These are phyloP conservation scores for Scheffersomyces insectosa DNA, from an alignment of 1,139 yeast genomes.

Conservation along the genomic window DNA sequence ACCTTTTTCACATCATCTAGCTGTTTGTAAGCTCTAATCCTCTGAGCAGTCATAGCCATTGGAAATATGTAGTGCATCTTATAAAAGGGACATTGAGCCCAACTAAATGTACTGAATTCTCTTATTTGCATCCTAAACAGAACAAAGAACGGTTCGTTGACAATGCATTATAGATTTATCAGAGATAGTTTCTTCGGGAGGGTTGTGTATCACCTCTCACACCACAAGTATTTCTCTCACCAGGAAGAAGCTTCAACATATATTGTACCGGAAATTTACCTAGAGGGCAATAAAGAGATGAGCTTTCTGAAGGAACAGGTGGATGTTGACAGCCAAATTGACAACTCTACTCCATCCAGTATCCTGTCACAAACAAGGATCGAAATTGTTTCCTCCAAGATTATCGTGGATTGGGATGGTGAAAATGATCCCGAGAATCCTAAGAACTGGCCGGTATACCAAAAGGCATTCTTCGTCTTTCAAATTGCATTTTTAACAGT, in stretches of 20 bases:
- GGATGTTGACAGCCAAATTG: not conserved
- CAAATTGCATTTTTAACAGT: slow-evolving; percentile 49
- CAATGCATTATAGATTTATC: slow-evolving; percentile 11
- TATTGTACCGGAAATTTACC: slow-evolving; percentile 29
- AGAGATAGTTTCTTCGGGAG: slow-evolving; percentile 34
- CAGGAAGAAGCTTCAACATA: slow-evolving; percentile 30
- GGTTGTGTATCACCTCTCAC: slow-evolving; percentile 26
- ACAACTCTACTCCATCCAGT: not conserved
- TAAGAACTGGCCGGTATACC: slow-evolving; percentile 49
- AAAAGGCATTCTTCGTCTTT: slow-evolving; percentile 39
- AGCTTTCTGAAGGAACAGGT: too few species aligned
- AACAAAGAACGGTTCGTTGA: too few species aligned
- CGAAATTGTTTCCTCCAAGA: not conserved
- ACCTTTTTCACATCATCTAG: too few species aligned
- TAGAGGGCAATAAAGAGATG: slow-evolving; percentile 1
- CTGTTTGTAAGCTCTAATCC: too few species aligned
- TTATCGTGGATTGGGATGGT: slow-evolving; percentile 44
- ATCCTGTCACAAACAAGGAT: not conserved
- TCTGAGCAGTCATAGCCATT: too few species aligned
- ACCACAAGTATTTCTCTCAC: slow-evolving; percentile 23
- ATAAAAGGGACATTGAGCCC: too few species aligned
- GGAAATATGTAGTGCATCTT: too few species aligned
- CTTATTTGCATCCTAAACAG: too few species aligned
- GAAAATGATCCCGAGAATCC: slow-evolving; percentile 61
- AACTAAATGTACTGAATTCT: too few species aligned